phyloP scores from a whole-genome alignment of 2,329 filamentous ascomycete genomes.

The Paraphaeosphaeria sporulosa region DNA sequence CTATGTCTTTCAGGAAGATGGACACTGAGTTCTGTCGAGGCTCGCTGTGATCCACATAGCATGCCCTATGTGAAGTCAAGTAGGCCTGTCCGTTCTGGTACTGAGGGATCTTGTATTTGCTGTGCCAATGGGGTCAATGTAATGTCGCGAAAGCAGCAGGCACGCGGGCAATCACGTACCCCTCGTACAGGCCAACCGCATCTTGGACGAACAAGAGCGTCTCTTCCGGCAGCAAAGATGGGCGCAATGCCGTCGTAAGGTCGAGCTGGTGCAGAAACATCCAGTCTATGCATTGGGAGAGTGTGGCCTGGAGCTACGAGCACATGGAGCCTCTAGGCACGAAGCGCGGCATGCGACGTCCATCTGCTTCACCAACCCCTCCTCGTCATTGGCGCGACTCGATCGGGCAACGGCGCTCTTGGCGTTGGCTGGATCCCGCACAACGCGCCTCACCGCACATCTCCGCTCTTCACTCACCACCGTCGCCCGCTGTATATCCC shows the following conservation, averaged over 20 bases:
- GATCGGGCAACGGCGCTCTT: slow-evolving; percentile 20
- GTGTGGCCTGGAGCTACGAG: background rate
- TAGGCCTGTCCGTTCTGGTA: slow-evolving; percentile 97
- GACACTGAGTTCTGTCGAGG: slow-evolving; percentile 85
- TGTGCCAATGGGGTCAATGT: slow-evolving; percentile 48
- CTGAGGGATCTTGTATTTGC: slow-evolving; percentile 92
- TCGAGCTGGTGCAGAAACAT: slow-evolving; percentile 98
- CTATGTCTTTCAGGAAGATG: slow-evolving; percentile 88
- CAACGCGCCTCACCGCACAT: slow-evolving; percentile 25
- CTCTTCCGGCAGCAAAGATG: slow-evolving; percentile 91
- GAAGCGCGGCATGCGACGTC: background rate
- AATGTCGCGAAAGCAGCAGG: slow-evolving; percentile 16
- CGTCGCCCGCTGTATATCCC: slow-evolving; percentile 7
- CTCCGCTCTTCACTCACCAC: slow-evolving; percentile 18
- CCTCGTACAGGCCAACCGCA: slow-evolving; percentile 96
- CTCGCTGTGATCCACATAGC: slow-evolving; percentile 90
- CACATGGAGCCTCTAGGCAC: background rate
- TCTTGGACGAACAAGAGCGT: slow-evolving; percentile 95
- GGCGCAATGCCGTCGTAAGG: slow-evolving; percentile 93
- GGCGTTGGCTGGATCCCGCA: background rate
- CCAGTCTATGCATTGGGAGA: slow-evolving; percentile 58
- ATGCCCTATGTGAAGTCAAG: slow-evolving; percentile 91
- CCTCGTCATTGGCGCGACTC: slow-evolving; percentile 31
- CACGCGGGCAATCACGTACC: slow-evolving; percentile 64
- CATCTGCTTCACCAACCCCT: slow-evolving; percentile 8